Percentiles rank a stretch among this genome's conserved stretches.
Evolutionary conservation across 805 yeast species (phyloP).

Genomic region (Ogataea saltuana): DNA sequence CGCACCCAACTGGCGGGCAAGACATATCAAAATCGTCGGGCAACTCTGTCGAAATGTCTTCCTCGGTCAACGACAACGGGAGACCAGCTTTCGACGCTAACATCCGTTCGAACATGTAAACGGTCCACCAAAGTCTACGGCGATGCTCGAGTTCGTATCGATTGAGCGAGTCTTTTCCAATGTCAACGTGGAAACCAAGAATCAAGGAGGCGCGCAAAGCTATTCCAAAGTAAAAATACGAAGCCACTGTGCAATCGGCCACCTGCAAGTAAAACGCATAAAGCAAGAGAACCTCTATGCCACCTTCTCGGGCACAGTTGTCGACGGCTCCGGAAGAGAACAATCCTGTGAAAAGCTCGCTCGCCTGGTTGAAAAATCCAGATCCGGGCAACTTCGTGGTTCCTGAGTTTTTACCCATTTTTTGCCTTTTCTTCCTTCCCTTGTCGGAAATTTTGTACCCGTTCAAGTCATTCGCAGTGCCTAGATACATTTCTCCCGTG

Average conservation of each 20-base stretch:
- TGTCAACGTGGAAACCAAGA: constrained; percentile 80
- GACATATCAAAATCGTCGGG: constrained; percentile 73
- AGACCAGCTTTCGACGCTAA: constrained; percentile 79
- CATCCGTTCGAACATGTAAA: constrained; percentile 58
- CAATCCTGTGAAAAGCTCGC: constrained; percentile 73
- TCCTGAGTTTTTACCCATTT: constrained; percentile 1
- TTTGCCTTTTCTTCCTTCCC: constrained; percentile 25
- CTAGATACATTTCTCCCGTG: constrained; percentile 79
- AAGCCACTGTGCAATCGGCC: constrained; percentile 80
- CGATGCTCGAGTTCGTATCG: constrained; percentile 56
- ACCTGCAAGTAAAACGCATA: constrained; percentile 82
- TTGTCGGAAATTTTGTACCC: constrained; percentile 41
- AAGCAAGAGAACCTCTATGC: constrained; percentile 70
- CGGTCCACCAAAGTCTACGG: constrained; percentile 42
- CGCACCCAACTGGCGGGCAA: constrained; percentile 58
- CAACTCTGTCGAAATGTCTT: constrained; percentile 74
- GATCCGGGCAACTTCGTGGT: constrained; percentile 69
- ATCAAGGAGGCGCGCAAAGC: constrained; percentile 72
- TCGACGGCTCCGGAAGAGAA: constrained; percentile 81
- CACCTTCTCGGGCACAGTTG: constrained; percentile 75
- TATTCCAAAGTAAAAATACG: constrained; percentile 76
- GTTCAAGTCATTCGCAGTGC: constrained; percentile 67
- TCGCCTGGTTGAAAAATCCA: constrained; percentile 74
- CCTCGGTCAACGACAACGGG: constrained; percentile 77
- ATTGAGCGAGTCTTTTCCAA: constrained; percentile 60